phyloP scores from a whole-genome alignment of 495 filamentous ascomycete genomes.

The Penicillium robsamsonii region DNA sequence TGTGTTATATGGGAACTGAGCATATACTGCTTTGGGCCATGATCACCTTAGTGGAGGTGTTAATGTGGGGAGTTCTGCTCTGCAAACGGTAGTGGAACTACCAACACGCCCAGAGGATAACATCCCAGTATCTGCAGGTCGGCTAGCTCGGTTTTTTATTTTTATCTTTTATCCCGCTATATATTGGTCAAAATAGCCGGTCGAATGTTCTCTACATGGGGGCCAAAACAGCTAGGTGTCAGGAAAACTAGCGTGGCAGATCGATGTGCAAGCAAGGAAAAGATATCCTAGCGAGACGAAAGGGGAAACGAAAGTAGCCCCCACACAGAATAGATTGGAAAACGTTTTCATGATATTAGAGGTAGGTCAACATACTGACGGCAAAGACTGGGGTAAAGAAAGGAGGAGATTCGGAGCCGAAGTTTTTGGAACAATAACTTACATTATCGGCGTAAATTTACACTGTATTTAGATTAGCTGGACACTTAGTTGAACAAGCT shows the following conservation, averaged over 20 bases:
- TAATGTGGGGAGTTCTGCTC: neutral
- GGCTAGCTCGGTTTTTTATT: neutral
- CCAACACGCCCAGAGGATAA: neutral
- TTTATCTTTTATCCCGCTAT: neutral
- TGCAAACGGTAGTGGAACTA: neutral
- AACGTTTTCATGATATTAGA: neutral
- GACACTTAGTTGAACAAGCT: neutral
- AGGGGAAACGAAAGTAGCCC: neutral
- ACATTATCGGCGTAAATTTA: neutral
- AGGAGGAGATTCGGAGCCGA: neutral
- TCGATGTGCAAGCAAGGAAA: neutral
- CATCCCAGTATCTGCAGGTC: neutral
- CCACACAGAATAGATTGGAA: neutral
- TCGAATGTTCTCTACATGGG: neutral
- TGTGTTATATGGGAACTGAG: neutral
- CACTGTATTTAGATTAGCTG: neutral
- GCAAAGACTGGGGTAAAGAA: neutral
- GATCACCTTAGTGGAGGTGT: neutral
- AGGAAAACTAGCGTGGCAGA: neutral
- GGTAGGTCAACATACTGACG: neutral
- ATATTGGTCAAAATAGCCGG: neutral
- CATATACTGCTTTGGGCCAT: neutral
- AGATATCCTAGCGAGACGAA: neutral
- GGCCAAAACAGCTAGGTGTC: neutral
- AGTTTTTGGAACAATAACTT: neutral